Base-by-base conservation (phyloP, 768 basidiomycete species). In the Candolleomyces eurysporus region DNA sequence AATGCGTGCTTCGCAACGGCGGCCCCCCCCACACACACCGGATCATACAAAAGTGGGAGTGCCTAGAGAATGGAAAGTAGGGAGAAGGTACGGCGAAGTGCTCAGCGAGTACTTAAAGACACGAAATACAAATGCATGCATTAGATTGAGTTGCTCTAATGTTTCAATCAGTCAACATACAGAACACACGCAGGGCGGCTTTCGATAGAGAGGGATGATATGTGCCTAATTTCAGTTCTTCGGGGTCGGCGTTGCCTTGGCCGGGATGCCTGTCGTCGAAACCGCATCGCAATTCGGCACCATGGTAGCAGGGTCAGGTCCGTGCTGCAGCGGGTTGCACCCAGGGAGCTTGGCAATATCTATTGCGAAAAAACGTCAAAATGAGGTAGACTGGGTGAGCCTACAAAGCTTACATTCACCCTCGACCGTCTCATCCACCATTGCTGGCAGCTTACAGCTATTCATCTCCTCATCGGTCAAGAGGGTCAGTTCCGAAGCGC, bases 401-500 rank as follows among this genome's bases (percentile, higher is more conserved):
- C 14, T 16, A 13, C 5, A 19, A 4, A 8, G 21, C 49, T 21
- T 13, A 50, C 49, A 50, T 22, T 3, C 5, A 5, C 49, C 49
- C 21, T 50, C 49, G 22, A 50, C 49, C 4, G 21, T n/a, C 26
- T 50, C 49, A n/a, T 22, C 19, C 7, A 50, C 14, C 4, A 21
- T 22, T 3, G 49, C 5, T 22, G 6, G 16, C 49, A 8, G 49
- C 21, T 5, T 50, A 39, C 57, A 58, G 3, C 36, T 58, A 45
- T 49, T 58, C 2, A 48, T 48, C 19, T 26, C 45, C 16, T 5
- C 57, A 30, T 13, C 14, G n/a, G 3, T 17, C 32, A n/a, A 17
- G 46, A 48, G 45, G 11, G 57, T 58, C 11, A 48, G 48, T n/a
- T n/a, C n/a, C n/a, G n/a, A n/a, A 11, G 16, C 57, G 57, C 57